Conservation (phyloP, 805 yeast species). For the Saturnispora sanitii region DNA sequence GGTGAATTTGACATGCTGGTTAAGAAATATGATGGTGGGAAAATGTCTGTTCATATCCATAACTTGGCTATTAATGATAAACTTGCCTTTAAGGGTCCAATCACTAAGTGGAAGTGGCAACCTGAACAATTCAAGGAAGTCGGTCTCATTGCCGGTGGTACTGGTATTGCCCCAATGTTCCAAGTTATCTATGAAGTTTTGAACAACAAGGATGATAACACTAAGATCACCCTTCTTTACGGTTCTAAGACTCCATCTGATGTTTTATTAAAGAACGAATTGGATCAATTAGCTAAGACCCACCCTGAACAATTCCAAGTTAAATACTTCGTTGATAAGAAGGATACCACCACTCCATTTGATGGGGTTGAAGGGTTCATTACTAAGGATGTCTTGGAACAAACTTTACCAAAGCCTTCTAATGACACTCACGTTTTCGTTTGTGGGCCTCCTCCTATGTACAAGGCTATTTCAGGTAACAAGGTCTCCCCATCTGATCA, state of each 20-base stretch:
- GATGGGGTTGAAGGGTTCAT: conserved; percentile 66
- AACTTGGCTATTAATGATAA: conserved; percentile 69
- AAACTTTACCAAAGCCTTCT: conserved; percentile 53
- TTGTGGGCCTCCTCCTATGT: conserved; percentile 93
- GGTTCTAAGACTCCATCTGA: conserved; percentile 75
- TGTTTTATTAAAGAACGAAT: conserved; percentile 66
- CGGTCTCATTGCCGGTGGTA: conserved; percentile 87
- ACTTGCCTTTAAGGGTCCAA: conserved; percentile 88
- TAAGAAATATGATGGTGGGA: conserved; percentile 87
- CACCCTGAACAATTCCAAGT: conserved; percentile 73
- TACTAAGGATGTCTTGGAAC: conserved; percentile 58
- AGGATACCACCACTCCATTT: conserved; percentile 31
- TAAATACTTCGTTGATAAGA: conserved; percentile 70
- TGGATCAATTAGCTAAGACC: conserved; percentile 57
- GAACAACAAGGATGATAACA: conserved; percentile 75
- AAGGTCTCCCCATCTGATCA: conserved; percentile 85
- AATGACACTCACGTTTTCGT: conserved; percentile 66
- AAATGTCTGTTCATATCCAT: conserved; percentile 67
- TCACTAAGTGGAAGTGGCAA: conserved; percentile 82
- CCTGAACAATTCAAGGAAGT: conserved; percentile 76
- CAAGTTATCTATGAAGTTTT: conserved; percentile 74
- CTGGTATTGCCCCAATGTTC: conserved; percentile 93
- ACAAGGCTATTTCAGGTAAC: conserved; percentile 77
- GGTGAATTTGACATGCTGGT: conserved; percentile 75
- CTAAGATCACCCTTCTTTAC: conserved; percentile 74